Percentiles rank a stretch among this genome's conserved stretches.
Conservation (phyloP, 495 filamentous ascomycete species). For the Rostrohypoxylon terebratum region DNA sequence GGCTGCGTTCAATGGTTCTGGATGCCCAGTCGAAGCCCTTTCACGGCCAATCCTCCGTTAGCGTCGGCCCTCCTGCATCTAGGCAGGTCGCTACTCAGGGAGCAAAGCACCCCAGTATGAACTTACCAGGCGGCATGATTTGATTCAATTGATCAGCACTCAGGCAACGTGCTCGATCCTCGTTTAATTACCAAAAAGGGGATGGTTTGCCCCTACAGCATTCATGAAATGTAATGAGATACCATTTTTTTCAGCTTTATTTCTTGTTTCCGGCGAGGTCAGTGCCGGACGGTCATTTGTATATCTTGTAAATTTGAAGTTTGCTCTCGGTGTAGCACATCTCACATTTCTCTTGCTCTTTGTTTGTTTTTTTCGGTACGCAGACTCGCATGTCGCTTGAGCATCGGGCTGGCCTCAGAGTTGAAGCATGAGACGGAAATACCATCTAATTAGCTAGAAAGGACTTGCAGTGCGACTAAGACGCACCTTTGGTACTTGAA, state of each 20-base stretch:
- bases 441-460: constrained; percentile 30
- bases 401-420: constrained; percentile 48
- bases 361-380: constrained; percentile 18
- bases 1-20: constrained; percentile 66
- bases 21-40: constrained; percentile 57
- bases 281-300: constrained; percentile 41
- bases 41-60: constrained; percentile 54
- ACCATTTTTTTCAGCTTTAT: constrained; percentile 47
- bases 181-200: constrained; percentile 34
- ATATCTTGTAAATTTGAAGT: constrained; percentile 48
- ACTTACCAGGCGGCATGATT: constrained; percentile 60
- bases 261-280: constrained; percentile 26
- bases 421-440: constrained; percentile 40
- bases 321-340: constrained; percentile 41
- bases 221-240: constrained; percentile 53
- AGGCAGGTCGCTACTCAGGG: constrained; percentile 48
- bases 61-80: constrained; percentile 50
- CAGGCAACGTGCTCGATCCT: constrained; percentile 4
- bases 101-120: constrained; percentile 49
- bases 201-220: constrained; percentile 35
- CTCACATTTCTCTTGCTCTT: constrained; percentile 41
- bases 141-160: constrained; percentile 52
- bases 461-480: constrained; percentile 20
- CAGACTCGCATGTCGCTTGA: constrained; percentile 35
- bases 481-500: constrained; percentile 22